Base-by-base conservation (phyloP, 1,284 basidiomycete species). In the Golubevia pallescens region DNA sequence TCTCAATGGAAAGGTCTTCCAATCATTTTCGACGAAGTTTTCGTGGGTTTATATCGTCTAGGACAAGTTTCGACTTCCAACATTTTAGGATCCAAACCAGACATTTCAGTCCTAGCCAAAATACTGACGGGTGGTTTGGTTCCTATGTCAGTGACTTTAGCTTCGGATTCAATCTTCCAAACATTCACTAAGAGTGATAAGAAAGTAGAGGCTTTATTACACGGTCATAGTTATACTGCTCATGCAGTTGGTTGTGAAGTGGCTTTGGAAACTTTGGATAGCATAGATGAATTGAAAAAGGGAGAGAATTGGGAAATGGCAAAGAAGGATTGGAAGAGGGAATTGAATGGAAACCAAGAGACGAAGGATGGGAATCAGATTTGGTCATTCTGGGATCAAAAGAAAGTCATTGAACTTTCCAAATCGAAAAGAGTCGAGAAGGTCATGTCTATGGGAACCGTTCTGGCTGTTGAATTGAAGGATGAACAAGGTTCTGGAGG, bases 11-110 rank as follows among this genome's bases (percentile, higher is more conserved):
- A 87, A 6, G 92, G 93, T 1, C 87, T 98, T 19, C 95, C 96
- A 0, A 92, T 99, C 68, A 91, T 99, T 67, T 98, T 93, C 78
- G 96, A 99, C 86, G 96, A 98, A 86, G 96, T 99, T 4, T 98
- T 98, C 85, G 91, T 92, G 14, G 96, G 96, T 0, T 88, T 98
- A 8, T 91, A 95, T 81, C 92, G 96, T 32, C 89, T 97, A 58
- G 95, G 95, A 1, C 87, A 61, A 38, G 62, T 66, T 38, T 75
- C 76, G 1, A 71, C 75, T 1, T 61, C 80, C 1, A 19, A 34
- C 3, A 58, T 77, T 23, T 68, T 85, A 2, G 77, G 78, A 19
- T 62, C 66, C 6, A 67, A 62, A 16, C 83, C 83, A 4, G 83
- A 99, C 83, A 93, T 98, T 60, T 90, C 93, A 0, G 93, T 94